phyloP scores from a whole-genome alignment of 305 asterid genomes.

The Solanum hybrid region DNA sequence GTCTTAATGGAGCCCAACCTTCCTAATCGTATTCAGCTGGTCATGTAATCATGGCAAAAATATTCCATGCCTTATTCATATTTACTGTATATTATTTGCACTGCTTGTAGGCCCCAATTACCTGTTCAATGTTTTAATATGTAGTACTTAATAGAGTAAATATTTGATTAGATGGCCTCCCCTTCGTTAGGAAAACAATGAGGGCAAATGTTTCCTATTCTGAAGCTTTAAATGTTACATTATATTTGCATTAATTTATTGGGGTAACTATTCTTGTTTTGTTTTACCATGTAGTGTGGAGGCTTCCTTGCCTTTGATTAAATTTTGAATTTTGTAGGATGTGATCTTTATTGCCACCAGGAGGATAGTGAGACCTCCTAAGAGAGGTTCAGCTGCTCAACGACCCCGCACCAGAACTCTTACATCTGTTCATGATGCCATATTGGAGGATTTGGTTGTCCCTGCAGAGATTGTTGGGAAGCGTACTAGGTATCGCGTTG shows the following conservation, averaged over 20 bases:
- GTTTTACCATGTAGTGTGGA: background rate
- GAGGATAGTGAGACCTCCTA: conserved; percentile 28
- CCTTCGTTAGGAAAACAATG: background rate
- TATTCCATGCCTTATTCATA: background rate
- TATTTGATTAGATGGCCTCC: background rate
- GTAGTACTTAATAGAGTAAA: background rate
- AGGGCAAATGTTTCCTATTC: background rate
- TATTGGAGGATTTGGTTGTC: conserved; percentile 29
- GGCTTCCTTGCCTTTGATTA: background rate
- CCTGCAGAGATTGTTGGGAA: conserved; percentile 39
- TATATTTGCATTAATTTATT: background rate
- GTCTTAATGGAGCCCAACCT: background rate
- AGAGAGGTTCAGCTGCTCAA: conserved; percentile 31
- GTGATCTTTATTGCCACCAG: conserved; percentile 28
- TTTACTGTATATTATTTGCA: background rate
- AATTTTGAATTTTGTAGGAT: conserved; percentile 9
- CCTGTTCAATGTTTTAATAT: background rate
- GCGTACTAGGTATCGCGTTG: conserved; percentile 22
- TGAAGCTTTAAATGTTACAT: background rate
- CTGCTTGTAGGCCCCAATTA: background rate
- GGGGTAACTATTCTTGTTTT: background rate
- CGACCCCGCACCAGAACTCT: conserved; percentile 32
- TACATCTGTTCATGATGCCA: conserved; percentile 33
- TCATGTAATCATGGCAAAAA: background rate
- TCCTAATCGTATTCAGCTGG: background rate